Evolutionary conservation across 2,329 filamentous ascomycete genomes (phyloP), one percentile per base, ranked within the genome.

Genomic region (Torrubiella hemipterigena): DNA sequence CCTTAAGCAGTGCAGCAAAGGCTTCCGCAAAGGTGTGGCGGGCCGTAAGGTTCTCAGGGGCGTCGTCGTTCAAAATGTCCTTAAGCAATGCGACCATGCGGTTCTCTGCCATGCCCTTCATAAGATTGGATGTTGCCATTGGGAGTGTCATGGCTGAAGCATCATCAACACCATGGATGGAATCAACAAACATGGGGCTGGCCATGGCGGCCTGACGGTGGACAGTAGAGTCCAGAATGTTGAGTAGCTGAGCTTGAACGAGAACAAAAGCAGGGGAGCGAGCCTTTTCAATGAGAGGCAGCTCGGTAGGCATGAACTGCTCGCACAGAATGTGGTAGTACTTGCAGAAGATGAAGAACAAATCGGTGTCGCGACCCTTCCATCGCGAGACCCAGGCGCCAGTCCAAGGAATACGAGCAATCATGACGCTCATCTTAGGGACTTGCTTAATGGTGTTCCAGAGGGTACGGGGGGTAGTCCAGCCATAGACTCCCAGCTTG

Each of bases 301-400:
- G 48, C 4, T 59, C 61, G 1, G 56, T 44, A 0, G 78, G 76
- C 43, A 81, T 63, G 42, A 81, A 81, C 37, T 91, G 82, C 24
- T 82, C 74, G 4, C 78, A 68, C 4, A 95, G 63, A 14, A 89
- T 69, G 51, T 89, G 81, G 45, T 81, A 93, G 50, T 91, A 79
- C 55, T 93, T 94, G 58, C 77, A 74, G 47, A 95, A 95, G 27
- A 93, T 80, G 56, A 89, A 94, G 50, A 94, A 84, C 20, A 95
- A 63, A 47, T 94, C 87, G 4, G 81, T 93, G 44, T 94, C 86
- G 3, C 77, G 74, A 11, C 87, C 87, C 38, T 75, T 79, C 87
- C 87, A 95, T 38, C 85, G 74, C 23, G 80, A 73, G 7, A 83
- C 64, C 87, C 87, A 95, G 1, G 77, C 76, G 1, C 84, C 83